Evolutionary conservation across 2,329 filamentous ascomycete genomes (phyloP).

Genomic region (Teratosphaeria nubilosa): DNA sequence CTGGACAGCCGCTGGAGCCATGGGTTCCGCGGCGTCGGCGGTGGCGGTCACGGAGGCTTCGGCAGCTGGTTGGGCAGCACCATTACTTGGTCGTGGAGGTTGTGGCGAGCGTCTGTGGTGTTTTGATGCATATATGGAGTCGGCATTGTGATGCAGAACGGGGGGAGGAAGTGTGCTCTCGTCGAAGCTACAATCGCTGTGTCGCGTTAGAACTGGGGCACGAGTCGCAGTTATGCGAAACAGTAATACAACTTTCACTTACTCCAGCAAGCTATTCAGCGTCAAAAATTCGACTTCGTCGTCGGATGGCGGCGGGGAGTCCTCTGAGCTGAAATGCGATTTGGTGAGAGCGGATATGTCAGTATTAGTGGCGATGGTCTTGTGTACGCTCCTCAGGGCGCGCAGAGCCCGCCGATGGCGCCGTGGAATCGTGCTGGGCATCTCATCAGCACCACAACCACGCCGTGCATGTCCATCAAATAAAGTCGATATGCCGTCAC

Average conservation of each 20-base stretch:
- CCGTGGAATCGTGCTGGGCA: slow-evolving; percentile 3
- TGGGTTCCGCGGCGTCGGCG: slow-evolving; percentile 4
- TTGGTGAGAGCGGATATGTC: slow-evolving; percentile 6
- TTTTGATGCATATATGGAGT: slow-evolving; percentile 18
- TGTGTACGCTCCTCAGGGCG: slow-evolving; percentile 7
- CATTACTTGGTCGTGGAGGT: slow-evolving; percentile 4
- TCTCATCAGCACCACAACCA: slow-evolving; percentile 17
- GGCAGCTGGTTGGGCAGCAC: slow-evolving; percentile 9
- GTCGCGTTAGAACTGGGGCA: not conserved
- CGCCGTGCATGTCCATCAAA: slow-evolving; percentile 30
- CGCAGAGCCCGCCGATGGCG: slow-evolving; percentile 4
- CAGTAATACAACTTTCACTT: slow-evolving; percentile 23
- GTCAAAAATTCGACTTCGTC: slow-evolving; percentile 29
- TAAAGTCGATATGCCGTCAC: not conserved
- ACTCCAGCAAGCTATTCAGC: slow-evolving; percentile 49
- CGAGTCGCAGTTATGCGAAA: not conserved
- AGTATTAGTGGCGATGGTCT: slow-evolving; percentile 9
- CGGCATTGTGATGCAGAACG: slow-evolving; percentile 16
- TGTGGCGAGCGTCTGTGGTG: slow-evolving; percentile 12
- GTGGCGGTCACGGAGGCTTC: slow-evolving; percentile 8
- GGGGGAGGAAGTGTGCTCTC: slow-evolving; percentile 42
- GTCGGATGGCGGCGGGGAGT: slow-evolving; percentile 1
- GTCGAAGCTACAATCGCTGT: slow-evolving; percentile 48
- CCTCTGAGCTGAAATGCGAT: slow-evolving; percentile 3
- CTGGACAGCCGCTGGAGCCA: slow-evolving; percentile 4